Evolutionary conservation across 106 monocot genomes (phyloP).

Genomic region (Phalaenopsis equestris): DNA sequence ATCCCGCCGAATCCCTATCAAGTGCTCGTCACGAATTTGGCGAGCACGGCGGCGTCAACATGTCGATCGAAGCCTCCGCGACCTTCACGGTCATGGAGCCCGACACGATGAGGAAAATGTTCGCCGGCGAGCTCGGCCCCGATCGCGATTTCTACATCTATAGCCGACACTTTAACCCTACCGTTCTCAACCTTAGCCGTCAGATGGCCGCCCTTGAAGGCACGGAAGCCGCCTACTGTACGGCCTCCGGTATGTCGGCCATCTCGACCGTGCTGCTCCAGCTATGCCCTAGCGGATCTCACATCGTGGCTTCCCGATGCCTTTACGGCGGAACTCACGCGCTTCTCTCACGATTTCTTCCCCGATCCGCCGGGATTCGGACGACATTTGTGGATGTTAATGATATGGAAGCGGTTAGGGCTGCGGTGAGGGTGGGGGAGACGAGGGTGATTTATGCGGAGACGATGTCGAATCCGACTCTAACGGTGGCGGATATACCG

Average conservation of each 20-base stretch:
- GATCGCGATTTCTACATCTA: conserved; percentile 90
- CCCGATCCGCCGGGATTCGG: conserved; percentile 42
- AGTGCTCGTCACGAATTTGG: conserved; percentile 92
- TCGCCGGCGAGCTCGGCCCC: conserved; percentile 86
- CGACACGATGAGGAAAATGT: conserved; percentile 80
- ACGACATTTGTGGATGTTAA: conserved; percentile 63
- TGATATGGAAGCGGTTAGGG: conserved; percentile 38
- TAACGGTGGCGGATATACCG: conserved; percentile 67
- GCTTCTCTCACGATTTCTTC: conserved; percentile 51
- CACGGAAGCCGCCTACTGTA: conserved; percentile 97
- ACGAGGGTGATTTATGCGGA: conserved; percentile 77
- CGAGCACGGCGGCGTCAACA: conserved; percentile 98
- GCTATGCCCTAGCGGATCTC: conserved; percentile 59
- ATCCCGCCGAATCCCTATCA: conserved; percentile 68
- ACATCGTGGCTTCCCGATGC: conserved; percentile 79
- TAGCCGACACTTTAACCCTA: conserved; percentile 95
- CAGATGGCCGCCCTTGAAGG: conserved; percentile 94
- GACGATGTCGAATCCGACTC: conserved; percentile 76
- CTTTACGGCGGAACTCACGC: conserved; percentile 97
- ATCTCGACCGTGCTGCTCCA: conserved; percentile 78
- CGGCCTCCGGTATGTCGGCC: conserved; percentile 93
- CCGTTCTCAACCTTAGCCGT: conserved; percentile 76
- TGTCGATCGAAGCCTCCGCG: conserved; percentile 98
- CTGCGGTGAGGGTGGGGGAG: conserved; percentile 52
- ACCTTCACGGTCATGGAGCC: conserved; percentile 99